These are phyloP conservation scores for Dicorynia guianensis DNA, from an alignment of 306 rosid species.

Conservation along the genomic window DNA sequence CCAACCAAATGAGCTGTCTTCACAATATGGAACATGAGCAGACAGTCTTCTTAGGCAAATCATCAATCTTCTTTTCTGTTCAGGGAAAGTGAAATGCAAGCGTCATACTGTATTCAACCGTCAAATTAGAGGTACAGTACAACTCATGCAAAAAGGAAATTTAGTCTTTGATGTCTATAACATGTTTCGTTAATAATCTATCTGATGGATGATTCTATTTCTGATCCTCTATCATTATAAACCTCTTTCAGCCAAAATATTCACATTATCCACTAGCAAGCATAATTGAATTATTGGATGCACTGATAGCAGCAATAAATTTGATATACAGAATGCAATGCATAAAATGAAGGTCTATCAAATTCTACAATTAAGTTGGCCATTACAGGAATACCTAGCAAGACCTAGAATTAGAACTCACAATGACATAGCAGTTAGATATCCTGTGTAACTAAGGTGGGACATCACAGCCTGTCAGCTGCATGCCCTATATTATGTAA, in stretches of 20 bases:
- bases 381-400: background rate
- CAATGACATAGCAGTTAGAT: background rate
- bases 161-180: background rate
- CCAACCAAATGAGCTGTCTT: conserved; percentile 49
- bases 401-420: background rate
- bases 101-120: conserved; percentile 42
- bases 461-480: conserved; percentile 4
- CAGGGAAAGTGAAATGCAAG: conserved; percentile 31
- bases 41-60: conserved; percentile 78
- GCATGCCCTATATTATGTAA: conserved; percentile 5
- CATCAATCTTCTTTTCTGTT: conserved; percentile 92
- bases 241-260: background rate
- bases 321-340: background rate
- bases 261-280: conserved; percentile 9
- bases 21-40: conserved; percentile 92
- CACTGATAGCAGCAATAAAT: background rate
- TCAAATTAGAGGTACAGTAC: conserved; percentile 10
- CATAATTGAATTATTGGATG: conserved; percentile 18
- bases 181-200: conserved; percentile 22
- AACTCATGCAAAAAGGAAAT: background rate
- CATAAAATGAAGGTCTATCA: too few relatives aligned
- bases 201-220: conserved; percentile 3
- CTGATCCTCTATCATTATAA: conserved; percentile 2
- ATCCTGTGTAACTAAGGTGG: background rate
- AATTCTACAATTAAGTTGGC: background rate